Percentiles rank a stretch among this genome's conserved stretches.
phyloP scores from a whole-genome alignment of 768 basidiomycete genomes.

The Mycena amicta region DNA sequence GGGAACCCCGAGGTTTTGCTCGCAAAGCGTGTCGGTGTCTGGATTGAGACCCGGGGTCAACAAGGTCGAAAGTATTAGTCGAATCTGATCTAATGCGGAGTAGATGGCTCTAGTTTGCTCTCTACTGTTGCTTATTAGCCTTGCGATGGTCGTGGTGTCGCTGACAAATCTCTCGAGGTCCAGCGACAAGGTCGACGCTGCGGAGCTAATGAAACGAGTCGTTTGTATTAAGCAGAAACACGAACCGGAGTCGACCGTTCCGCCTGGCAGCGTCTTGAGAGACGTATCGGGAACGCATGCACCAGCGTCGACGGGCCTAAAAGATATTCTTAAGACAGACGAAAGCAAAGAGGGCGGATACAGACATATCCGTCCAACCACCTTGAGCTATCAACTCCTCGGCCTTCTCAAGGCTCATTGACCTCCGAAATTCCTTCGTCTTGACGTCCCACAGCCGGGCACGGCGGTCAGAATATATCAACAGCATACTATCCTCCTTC shows the following conservation, averaged over 20 bases:
- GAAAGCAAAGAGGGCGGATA: no score
- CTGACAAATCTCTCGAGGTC: constrained; percentile 56
- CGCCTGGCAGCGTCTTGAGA: constrained; percentile 27
- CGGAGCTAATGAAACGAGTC: neutral
- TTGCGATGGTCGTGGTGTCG: constrained; percentile 50
- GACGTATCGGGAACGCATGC: constrained; percentile 27
- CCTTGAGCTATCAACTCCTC: constrained; percentile 72
- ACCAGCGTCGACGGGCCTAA: constrained; percentile 29
- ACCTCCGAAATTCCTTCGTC: constrained; percentile 82
- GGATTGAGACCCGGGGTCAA: constrained; percentile 71
- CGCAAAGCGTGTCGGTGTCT: constrained; percentile 72
- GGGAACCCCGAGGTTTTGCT: constrained; percentile 53
- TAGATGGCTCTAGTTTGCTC: constrained; percentile 45
- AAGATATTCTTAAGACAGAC: no score
- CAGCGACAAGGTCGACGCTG: constrained; percentile 53
- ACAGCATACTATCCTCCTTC: constrained; percentile 67
- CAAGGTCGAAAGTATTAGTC: constrained; percentile 61
- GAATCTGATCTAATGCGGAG: constrained; percentile 55
- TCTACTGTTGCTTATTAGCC: constrained; percentile 50
- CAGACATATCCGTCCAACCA: constrained; percentile 81
- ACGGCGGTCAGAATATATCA: constrained; percentile 74
- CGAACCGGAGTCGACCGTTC: constrained; percentile 19
- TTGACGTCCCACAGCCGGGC: constrained; percentile 88
- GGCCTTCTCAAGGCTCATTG: constrained; percentile 76
- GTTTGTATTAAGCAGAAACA: constrained; percentile 11